Evolutionary conservation across 139 green algal genomes (phyloP), one percentile per base, ranked within the genome.

Genomic region (Diplosphaera chodatii): DNA sequence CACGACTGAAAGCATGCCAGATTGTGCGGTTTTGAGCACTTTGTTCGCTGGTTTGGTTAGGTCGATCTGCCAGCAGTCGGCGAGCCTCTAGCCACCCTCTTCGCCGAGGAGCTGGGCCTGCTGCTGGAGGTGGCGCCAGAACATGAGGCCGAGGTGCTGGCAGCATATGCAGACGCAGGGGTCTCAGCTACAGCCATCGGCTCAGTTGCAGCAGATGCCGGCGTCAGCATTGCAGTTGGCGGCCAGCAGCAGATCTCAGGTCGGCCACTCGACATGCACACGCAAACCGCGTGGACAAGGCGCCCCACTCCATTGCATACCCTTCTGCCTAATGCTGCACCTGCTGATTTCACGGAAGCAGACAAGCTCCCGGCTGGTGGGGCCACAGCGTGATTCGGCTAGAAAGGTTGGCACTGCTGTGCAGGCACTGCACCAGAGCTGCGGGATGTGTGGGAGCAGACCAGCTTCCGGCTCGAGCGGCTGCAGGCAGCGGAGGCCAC

Each of bases 61-160:
- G 89, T 87, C 8, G 85, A 94, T 72, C 72, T 97, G 41, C 77
- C 86, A 1, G 25, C 63, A 2, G 32, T 77, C 4, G 69, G 81
- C 18, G 27, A 70, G 4, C 71, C 79, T 37, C 68, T 91, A 55
- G 85, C 83, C 0, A 63, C 86, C 5, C 86, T 99, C 4, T 99
- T 97, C 81, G 87, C 94, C 0, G 95, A 99, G 82, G 95, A 99
- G 87, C 88, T 97, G 28, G 94, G 95, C 20, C 82, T 98, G 66
- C 77, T 99, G 63, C 72, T 99, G 37, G 95, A 99, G 81, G 94
- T 99, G 23, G 56, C 74, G 3, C 65, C 76, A 0, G 74, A 72
- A 13, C 63, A 91, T 3, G 86, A 83, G 48, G 73, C 78, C 15
- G 76, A 40, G 1, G 83, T 97, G 22, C 40, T 92, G 55, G 69